Conservation (phyloP, 1,284 basidiomycete genomes). For the Pseudozyma tsukubaensis region DNA sequence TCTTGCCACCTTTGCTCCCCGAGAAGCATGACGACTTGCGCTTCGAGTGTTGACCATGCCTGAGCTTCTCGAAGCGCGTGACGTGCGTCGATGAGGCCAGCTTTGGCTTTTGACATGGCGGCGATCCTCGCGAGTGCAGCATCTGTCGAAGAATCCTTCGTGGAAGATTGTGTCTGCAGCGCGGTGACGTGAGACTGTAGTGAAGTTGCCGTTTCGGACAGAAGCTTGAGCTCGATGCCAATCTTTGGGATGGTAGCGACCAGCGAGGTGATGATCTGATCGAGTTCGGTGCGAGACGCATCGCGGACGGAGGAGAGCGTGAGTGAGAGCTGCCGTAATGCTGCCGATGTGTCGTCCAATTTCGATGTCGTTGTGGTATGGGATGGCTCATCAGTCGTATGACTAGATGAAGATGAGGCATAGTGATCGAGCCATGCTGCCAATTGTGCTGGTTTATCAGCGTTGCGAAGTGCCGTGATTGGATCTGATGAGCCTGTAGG, state of each 20-base stretch:
- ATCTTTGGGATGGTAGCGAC: slow-evolving; percentile 38
- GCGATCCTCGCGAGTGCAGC: slow-evolving; percentile 29
- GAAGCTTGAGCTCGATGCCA: slow-evolving; percentile 36
- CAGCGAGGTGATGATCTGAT: slow-evolving; percentile 38
- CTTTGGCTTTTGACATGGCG: slow-evolving; percentile 32
- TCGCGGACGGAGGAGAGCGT: slow-evolving; percentile 33
- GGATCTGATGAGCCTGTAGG: slow-evolving; percentile 8
- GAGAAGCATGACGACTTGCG: slow-evolving; percentile 35
- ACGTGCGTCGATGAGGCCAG: slow-evolving; percentile 35
- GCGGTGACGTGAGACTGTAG: slow-evolving; percentile 22
- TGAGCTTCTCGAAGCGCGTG: slow-evolving; percentile 54
- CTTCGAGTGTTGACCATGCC: slow-evolving; percentile 53
- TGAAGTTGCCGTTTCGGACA: slow-evolving; percentile 30
- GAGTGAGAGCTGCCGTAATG: slow-evolving; percentile 34
- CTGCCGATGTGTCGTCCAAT: slow-evolving; percentile 19
- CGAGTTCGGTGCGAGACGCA: slow-evolving; percentile 27
- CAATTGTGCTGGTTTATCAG: slow-evolving; percentile 11
- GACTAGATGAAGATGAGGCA: background rate
- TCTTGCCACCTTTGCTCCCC: slow-evolving; percentile 32
- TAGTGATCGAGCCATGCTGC: slow-evolving; percentile 37
- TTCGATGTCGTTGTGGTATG: slow-evolving; percentile 3
- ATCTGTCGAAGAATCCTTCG: slow-evolving; percentile 21
- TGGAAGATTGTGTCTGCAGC: slow-evolving; percentile 16
- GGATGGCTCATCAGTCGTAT: background rate
- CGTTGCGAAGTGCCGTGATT: slow-evolving; percentile 21